These are phyloP conservation scores for Neurospora sp. DNA, from an alignment of 495 filamentous ascomycete species.

Conservation along the genomic window DNA sequence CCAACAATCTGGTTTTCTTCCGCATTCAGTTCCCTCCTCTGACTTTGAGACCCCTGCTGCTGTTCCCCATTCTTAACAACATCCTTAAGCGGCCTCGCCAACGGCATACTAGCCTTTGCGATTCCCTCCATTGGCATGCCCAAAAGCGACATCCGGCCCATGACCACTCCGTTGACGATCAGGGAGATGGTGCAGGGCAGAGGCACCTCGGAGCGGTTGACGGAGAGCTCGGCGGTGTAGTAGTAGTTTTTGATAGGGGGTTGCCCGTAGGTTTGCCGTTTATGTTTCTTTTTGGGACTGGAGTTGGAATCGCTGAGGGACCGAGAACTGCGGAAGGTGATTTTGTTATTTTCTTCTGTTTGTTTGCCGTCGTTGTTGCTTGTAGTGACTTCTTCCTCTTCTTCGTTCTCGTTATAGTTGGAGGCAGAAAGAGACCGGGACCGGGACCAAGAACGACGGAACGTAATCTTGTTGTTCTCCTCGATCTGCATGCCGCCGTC, in stretches of 20 bases:
- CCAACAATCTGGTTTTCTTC: neutral
- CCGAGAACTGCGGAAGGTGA: neutral
- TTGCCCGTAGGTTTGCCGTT: neutral
- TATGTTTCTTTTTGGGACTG: neutral
- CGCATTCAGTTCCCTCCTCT: neutral
- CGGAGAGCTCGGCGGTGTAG: constrained; percentile 23
- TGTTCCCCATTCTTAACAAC: neutral
- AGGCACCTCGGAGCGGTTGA: constrained; percentile 21
- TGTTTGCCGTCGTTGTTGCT: neutral
- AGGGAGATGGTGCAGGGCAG: constrained; percentile 24
- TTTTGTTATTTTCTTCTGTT: neutral
- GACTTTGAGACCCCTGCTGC: neutral
- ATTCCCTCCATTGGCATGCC: constrained; percentile 10
- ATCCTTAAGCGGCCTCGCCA: neutral
- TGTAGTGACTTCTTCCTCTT: neutral
- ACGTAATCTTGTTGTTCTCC: neutral
- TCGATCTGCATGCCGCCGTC: neutral
- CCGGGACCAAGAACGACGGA: neutral
- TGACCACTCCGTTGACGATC: constrained; percentile 10
- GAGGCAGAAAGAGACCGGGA: neutral
- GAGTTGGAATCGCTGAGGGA: neutral
- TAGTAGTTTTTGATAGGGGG: constrained; percentile 2
- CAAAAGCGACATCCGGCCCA: constrained; percentile 15
- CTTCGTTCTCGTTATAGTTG: neutral
- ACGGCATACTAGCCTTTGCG: constrained; percentile 7